Base-by-base conservation (phyloP, 164 flowering plant genomes). In the Tetrastigma voinierianum region DNA sequence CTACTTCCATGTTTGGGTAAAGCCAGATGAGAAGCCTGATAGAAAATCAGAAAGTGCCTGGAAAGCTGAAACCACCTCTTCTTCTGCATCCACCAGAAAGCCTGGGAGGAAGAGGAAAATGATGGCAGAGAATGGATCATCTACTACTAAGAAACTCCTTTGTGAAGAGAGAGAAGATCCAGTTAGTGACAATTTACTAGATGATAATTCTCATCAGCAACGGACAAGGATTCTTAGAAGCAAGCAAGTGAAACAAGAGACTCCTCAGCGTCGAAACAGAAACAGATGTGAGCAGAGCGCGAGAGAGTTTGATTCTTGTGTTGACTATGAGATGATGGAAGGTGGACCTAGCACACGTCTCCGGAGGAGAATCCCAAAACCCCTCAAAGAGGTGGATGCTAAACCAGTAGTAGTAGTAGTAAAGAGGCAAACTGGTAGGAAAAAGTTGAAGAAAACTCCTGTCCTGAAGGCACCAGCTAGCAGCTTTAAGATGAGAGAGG, bases 331-430 rank as follows among this genome's bases (percentile, higher is more conserved):
- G 67, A 5, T 43, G 17, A 90, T 64, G 21, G 52, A 82, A 59
- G 93, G 88, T 58, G 93, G 93, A 53, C 96, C 93, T n/a, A 82
- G 93, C 83, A 84, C 93, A 19, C 88, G 95, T 18, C 86, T 89
- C 18, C 78, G 97, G 71, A 82, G 74, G 67, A 81, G 96, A 68
- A 69, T 77, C 16, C 51, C 76, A 25, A 90, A 81, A 63, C 78
- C 77, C 54, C 18, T 16, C 45, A 72, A 71, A 58, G 59, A 55
- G 10, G 17, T 62, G 21, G 78, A 73, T 66, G 51, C 66, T 18
- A 81, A 82, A 72, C 65, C 69, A 15, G 64, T 45, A 1, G 72
- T 57, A 11, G 83, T 67, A 15, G 64, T 45, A 1, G 72, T 57
- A 11, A 84, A 84, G 70, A 81, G 77, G 69, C 84, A 68, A 67